Evolutionary conservation across 805 yeast genomes (phyloP).

Genomic region (Ogataea allantospora): DNA sequence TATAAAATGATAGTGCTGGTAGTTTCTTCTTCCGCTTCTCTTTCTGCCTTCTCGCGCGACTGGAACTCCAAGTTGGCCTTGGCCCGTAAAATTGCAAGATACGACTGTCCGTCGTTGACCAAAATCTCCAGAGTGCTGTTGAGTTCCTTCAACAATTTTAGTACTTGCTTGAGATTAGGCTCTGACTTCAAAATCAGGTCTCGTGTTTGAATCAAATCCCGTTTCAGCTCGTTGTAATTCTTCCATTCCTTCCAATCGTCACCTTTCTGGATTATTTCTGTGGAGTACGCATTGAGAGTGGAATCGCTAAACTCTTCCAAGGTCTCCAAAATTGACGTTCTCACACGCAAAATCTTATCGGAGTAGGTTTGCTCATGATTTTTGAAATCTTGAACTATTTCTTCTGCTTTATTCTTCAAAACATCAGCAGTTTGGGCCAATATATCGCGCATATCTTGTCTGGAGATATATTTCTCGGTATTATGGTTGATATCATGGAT

Average conservation of each 20-base stretch:
- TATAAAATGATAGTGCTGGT: constrained; percentile 17
- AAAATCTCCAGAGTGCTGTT: constrained; percentile 48
- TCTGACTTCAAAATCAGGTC: constrained; percentile 45
- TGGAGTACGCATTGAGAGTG: constrained; percentile 61
- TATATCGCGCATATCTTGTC: constrained; percentile 47
- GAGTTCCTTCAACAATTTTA: constrained; percentile 36
- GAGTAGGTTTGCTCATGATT: constrained; percentile 34
- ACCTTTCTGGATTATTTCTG: constrained; percentile 48
- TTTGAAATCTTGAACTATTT: constrained; percentile 33
- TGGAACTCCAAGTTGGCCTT: constrained; percentile 59
- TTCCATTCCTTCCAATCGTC: constrained; percentile 59
- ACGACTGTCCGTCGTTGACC: constrained; percentile 60
- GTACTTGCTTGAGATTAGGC: constrained; percentile 32
- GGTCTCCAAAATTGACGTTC: constrained; percentile 54
- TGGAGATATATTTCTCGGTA: constrained; percentile 36
- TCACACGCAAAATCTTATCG: constrained; percentile 30
- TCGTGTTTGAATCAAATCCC: constrained; percentile 50
- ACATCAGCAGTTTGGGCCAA: constrained; percentile 34
- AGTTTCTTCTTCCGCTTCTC: constrained; percentile 13
- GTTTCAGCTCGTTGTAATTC: constrained; percentile 55
- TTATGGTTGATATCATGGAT: constrained; percentile 28
- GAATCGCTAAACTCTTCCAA: constrained; percentile 74
- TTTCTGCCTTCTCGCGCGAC: constrained; percentile 46
- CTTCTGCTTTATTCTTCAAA: constrained; percentile 33
- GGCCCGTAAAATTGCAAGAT: constrained; percentile 54